phyloP scores from a whole-genome alignment of 192 early-diverging fungal genomes.

The Blastocladiella britannica region DNA sequence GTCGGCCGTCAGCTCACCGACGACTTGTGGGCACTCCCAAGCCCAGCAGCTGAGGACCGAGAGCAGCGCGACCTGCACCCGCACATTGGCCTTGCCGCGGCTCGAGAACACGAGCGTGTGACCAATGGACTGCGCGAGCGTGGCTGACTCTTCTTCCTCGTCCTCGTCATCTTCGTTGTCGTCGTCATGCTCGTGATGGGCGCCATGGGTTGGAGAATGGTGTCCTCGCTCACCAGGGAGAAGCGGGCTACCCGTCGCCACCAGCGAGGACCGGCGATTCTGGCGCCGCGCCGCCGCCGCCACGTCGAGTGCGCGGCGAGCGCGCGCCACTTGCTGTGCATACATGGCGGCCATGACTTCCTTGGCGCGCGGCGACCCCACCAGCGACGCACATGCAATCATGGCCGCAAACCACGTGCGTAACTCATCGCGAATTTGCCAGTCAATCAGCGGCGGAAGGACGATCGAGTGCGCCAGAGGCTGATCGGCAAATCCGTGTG shows the following conservation, averaged over 20 bases:
- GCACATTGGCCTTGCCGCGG: neutral
- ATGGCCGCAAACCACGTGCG: neutral
- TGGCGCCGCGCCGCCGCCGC: neutral
- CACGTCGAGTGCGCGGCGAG: neutral
- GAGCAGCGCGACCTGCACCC: neutral
- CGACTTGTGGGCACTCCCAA: neutral
- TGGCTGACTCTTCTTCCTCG: neutral
- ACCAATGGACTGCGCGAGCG: neutral
- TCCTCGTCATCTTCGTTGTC: neutral
- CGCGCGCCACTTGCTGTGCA: neutral
- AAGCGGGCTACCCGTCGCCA: neutral
- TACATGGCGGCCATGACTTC: neutral
- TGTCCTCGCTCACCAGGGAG: too few species aligned
- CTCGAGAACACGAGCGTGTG: neutral
- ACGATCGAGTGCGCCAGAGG: neutral
- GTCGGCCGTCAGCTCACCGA: neutral
- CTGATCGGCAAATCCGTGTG: neutral
- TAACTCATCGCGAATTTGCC: neutral
- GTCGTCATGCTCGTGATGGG: too few species aligned
- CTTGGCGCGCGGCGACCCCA: neutral
- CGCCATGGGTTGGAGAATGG: too few species aligned
- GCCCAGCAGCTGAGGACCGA: neutral
- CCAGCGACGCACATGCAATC: neutral
- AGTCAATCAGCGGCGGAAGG: neutral
- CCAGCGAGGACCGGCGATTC: neutral